These are phyloP conservation scores for Stagonosporopsis vannaccii DNA, from an alignment of 2,329 filamentous ascomycete species.

Conservation along the genomic window DNA sequence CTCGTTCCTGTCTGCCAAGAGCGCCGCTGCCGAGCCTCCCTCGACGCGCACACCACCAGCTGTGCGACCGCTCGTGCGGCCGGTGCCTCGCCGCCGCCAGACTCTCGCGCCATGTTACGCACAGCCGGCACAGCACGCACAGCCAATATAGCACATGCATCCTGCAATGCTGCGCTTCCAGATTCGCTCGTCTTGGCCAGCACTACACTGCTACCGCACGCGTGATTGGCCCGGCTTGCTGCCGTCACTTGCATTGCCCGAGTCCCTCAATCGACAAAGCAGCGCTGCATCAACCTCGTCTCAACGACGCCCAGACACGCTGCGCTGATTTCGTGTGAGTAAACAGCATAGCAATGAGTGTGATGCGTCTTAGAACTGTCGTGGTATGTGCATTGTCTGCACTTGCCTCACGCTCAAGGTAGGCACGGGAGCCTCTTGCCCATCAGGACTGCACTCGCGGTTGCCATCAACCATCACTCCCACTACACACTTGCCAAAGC, in stretches of 20 bases:
- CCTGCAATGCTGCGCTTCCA: conserved; percentile 14
- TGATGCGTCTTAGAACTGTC: too few species aligned
- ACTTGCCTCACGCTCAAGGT: not conserved
- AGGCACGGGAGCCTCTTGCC: not conserved
- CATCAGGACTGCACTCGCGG: not conserved
- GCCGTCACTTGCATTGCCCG: too few species aligned
- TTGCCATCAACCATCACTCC: too few species aligned
- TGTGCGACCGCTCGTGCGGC: conserved; percentile 13
- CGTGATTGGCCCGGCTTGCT: too few species aligned
- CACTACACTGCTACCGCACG: too few species aligned
- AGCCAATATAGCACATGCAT: conserved; percentile 31
- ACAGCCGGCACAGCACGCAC: conserved; percentile 32
- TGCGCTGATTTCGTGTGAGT: too few species aligned
- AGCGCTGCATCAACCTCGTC: too few species aligned
- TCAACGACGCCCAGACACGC: too few species aligned
- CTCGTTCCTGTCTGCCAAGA: not conserved
- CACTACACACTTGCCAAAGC: not conserved
- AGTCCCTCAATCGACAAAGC: too few species aligned
- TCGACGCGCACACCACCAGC: too few species aligned
- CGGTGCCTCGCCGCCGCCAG: conserved; percentile 11
- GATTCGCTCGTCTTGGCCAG: not conserved
- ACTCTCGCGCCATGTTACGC: conserved; percentile 30
- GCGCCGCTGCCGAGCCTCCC: not conserved
- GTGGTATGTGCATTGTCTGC: not conserved
- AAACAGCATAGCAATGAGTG: too few species aligned